Evolutionary conservation across 1,284 basidiomycete species (phyloP), one percentile per base, ranked within the genome.

Genomic region (Neolentinus lepideus): DNA sequence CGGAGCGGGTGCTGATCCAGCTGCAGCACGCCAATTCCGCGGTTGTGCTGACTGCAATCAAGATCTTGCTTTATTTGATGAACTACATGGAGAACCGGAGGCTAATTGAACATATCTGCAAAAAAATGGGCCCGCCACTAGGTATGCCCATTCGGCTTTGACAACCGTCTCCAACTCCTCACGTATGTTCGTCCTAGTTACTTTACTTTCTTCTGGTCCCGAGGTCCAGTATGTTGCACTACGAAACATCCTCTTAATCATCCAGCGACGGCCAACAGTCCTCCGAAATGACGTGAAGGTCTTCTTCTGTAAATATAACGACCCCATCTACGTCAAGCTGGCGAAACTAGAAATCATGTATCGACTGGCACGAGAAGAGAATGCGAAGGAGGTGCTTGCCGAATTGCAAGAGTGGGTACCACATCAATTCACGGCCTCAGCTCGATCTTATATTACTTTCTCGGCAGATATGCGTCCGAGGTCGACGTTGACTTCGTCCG

Each of bases 241-340:
- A 26, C 83, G 97, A 55, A 99, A 99, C 69, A 99, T 99, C 66
- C 83, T 98, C 46, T 82, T 99, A 29, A 92, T 99, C 62, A 94
- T 99, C 58, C 97, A 99, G 71, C 83, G 97, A 56, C 81, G 97
- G 53, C 94, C 96, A 8, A 74, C 88, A 38, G 92, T 99, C 14
- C 77, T 99, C 53, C 90, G 93, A 70, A 97, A 98, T 70, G 96
- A 99, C 66, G 95, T 99, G 69, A 92, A 94, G 61, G 94, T 98
- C 21, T 99, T 99, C 74, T 99, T 99, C 74, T 98, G 95, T 87
- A 99, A 98, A 72, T 99, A 99, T 73, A 99, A 98, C 67, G 97
- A 99, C 67, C 97, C 97, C 1, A 94, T 97, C 60, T 99, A 99
- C 70, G 94, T 99, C 71, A 99, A 99, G 70, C 81, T 99, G 35